Evolutionary conservation across 148 eudicot species (phyloP), one percentile per base, ranked within the genome.

Genomic region (Limonium bicolor): DNA sequence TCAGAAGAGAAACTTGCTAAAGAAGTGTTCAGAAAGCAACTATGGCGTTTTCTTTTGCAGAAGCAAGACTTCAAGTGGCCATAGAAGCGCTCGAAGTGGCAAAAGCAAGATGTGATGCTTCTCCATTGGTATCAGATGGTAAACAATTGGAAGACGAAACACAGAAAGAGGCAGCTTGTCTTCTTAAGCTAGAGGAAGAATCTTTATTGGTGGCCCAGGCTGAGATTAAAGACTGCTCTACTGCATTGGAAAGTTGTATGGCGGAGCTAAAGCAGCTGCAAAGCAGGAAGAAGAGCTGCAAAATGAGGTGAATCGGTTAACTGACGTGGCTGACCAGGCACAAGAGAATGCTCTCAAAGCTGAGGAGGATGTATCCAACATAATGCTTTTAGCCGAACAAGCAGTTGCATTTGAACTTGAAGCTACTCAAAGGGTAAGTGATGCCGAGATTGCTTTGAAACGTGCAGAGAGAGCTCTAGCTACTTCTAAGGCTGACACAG

Each of bases 301-400:
- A 51, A 68, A 61, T 38, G 78, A 84, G 77, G 60, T 84, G 54
- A 78, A 75, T 21, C 66, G 69, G 58, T 56, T 90, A 56, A 84
- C 69, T 39, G 76, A 54, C 41, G 53, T 65, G 51, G 93, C 95
- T 48, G 93, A 84, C 41, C 67, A 64, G 58, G 88, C 93, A 35
- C 63, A 69, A 46, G 43, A 32, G 33, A 55, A 78, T 70, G 93
- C 80, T 27, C 38, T 74, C 45, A 70, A 71, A 67, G 95, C 85
- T 13, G 99, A 90, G 44, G 99, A 84, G 60, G 88, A 84, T 62
- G 95, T 90, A 27, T 67, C 99, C 25, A 80, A 71, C 25, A 68
- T 90, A 58, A 90, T 90, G 99, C 69, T 75, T 71, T 67, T 78
- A 60, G 99, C 99, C 25, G 99, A 90, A 60, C 80, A 90, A 62